Evolutionary conservation across 2,329 filamentous ascomycete genomes (phyloP), one percentile per base, ranked within the genome.

Genomic region (Calonectria henricotiae): DNA sequence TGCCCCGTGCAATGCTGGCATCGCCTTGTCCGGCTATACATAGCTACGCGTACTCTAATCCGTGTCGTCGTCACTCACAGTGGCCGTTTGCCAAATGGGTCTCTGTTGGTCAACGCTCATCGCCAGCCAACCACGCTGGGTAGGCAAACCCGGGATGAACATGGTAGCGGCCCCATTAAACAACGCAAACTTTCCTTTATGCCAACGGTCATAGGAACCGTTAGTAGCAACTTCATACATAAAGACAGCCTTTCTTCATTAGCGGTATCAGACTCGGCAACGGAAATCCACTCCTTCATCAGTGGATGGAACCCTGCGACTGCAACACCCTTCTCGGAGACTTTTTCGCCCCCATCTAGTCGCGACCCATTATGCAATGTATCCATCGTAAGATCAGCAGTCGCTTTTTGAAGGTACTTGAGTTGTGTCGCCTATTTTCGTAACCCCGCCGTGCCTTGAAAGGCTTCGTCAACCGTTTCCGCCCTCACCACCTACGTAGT

Each of bases 371-470:
- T 69, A 68, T 62, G 65, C 65, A 62, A 62, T 46, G 60, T 67
- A 65, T 58, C 68, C 51, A 67, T 74, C 71, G 72, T 75, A 75
- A 77, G 74, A 76, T 77, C 72, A 70, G 71, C 75, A 65, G 72
- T 46, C 65, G 65, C 60, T 58, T 44, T 46, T 23, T 30, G 65
- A 67, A 65, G 43, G 51, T 25, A 37, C 41, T 58, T 37, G 68
- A 71, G 60, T 63, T 65, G 61, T 17, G 20, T 46, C 49, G 41
- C 51, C 30, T 62, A 46, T 60, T 62, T 54, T 44, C 41, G 41
- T 62, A 63, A 47, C 39, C 39, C 39, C 27, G n/a, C 35, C 49
- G 12, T 27, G 55, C 35, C 15, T 27, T 11, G 13, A 37, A 39
- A 13, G 51, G 32, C 35, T 39, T 39, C 51, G 51, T 39, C 35